phyloP scores from a whole-genome alignment of 2,329 filamentous ascomycete species.

The Hirsutella thompsonii region DNA sequence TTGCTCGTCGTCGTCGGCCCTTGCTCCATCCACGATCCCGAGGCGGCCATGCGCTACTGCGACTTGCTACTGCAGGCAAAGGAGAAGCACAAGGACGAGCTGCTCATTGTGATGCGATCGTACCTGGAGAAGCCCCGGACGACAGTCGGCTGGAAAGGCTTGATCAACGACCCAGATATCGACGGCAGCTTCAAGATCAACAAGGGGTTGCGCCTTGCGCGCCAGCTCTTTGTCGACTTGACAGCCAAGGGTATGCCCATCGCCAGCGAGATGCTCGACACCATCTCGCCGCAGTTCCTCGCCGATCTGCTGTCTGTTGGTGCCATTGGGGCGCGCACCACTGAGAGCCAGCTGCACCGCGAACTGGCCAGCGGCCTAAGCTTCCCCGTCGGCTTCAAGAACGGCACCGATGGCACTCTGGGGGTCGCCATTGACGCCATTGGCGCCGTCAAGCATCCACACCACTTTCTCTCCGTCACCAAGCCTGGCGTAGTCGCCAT shows the following conservation, averaged over 20 bases:
- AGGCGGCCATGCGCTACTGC: slow-evolving; percentile 86
- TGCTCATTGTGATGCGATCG: slow-evolving; percentile 92
- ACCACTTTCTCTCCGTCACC: slow-evolving; percentile 95
- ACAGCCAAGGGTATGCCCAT: slow-evolving; percentile 90
- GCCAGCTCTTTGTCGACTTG: slow-evolving; percentile 87
- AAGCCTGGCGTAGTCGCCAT: slow-evolving; percentile 94
- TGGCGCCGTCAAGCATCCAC: slow-evolving; percentile 78
- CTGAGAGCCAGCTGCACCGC: slow-evolving; percentile 88
- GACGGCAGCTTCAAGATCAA: slow-evolving; percentile 99
- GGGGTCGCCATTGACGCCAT: slow-evolving; percentile 91
- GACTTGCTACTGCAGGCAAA: slow-evolving; percentile 68
- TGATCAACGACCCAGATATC: slow-evolving; percentile 98
- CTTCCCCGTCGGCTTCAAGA: slow-evolving; percentile 99
- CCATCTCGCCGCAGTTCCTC: slow-evolving; percentile 93
- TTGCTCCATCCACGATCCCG: slow-evolving; percentile 93
- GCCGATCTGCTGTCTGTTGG: slow-evolving; percentile 86
- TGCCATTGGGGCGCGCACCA: slow-evolving; percentile 90
- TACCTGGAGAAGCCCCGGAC: slow-evolving; percentile 98
- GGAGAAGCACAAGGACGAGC: slow-evolving; percentile 77
- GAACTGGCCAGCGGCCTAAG: slow-evolving; percentile 88
- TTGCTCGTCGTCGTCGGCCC: slow-evolving; percentile 74
- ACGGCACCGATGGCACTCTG: slow-evolving; percentile 86
- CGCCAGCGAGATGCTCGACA: slow-evolving; percentile 95
- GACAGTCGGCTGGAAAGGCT: slow-evolving; percentile 95
- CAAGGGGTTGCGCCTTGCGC: slow-evolving; percentile 77